These are phyloP conservation scores for Micractinium conductrix DNA, from an alignment of 139 green algal genomes.

Conservation along the genomic window DNA sequence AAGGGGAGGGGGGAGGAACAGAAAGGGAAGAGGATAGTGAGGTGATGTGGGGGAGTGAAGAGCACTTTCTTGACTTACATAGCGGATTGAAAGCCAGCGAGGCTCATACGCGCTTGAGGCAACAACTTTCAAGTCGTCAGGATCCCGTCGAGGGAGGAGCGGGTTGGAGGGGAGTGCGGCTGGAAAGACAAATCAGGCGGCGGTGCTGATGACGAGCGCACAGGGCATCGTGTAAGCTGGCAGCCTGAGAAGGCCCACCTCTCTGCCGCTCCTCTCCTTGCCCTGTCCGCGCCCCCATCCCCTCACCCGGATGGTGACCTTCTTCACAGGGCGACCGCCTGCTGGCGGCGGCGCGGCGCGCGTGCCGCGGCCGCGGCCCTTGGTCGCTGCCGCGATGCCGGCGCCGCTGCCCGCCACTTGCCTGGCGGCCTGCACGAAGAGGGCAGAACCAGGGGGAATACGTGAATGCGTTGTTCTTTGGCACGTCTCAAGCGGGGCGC, in stretches of 20 bases:
- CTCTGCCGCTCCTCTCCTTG: neutral
- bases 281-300: too few relatives aligned
- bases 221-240: neutral
- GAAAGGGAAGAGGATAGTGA: neutral
- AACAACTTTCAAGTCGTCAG: neutral
- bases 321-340: neutral
- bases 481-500: neutral
- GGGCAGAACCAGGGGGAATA: neutral
- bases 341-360: neutral
- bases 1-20: too few relatives aligned
- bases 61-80: neutral
- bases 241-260: neutral
- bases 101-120: neutral
- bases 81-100: neutral
- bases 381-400: neutral
- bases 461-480: neutral
- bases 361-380: neutral
- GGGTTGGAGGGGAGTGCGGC: too few relatives aligned
- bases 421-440: neutral
- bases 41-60: neutral
- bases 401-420: neutral
- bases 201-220: too few relatives aligned
- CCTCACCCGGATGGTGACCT: constrained; percentile 24
- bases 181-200: too few relatives aligned
- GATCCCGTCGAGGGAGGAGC: too few relatives aligned